A percentile compares a stretch with the other conserved stretches of the same genome.
phyloP scores from a whole-genome alignment of 148 eudicot species.

The Silene uniflora region DNA sequence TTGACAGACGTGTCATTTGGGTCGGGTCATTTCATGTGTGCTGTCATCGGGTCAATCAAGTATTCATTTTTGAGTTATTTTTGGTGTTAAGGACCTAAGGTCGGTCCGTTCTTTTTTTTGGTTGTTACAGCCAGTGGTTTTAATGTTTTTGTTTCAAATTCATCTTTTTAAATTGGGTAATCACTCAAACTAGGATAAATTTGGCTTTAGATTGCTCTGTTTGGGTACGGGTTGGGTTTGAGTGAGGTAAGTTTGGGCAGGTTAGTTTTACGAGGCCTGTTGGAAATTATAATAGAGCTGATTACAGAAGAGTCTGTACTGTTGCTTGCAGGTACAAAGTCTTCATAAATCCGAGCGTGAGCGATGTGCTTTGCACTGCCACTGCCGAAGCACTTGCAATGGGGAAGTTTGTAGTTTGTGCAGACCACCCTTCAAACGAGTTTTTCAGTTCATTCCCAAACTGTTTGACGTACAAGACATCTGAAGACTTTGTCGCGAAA shows the following conservation, averaged over 20 bases:
- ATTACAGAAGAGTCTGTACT: not conserved
- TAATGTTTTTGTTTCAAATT: not conserved
- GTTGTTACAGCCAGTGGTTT: not conserved
- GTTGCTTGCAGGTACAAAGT: conserved; percentile 80
- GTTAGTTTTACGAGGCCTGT: not conserved
- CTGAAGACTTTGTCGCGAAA: conserved; percentile 76
- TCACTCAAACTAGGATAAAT: not conserved
- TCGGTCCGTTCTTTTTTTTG: not conserved
- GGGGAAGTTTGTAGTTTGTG: conserved; percentile 98
- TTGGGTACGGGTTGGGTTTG: not conserved
- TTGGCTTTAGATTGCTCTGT: not conserved
- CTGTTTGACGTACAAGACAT: conserved; percentile 73
- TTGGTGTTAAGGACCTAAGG: not conserved
- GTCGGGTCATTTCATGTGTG: not conserved
- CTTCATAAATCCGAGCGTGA: conserved; percentile 88
- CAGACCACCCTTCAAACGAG: conserved; percentile 94
- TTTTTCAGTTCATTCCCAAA: conserved; percentile 90
- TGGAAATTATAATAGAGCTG: not conserved
- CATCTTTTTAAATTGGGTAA: not conserved
- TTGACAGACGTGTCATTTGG: not conserved
- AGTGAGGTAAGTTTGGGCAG: not conserved
- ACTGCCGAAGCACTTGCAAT: conserved; percentile 99
- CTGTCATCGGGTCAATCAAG: not conserved
- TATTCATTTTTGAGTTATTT: not conserved
- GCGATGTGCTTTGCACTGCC: conserved; percentile 97